Evolutionary conservation across 257 asterid species (phyloP), one percentile per base, ranked within the genome.

Genomic region (Fraxinus quadrangulata): DNA sequence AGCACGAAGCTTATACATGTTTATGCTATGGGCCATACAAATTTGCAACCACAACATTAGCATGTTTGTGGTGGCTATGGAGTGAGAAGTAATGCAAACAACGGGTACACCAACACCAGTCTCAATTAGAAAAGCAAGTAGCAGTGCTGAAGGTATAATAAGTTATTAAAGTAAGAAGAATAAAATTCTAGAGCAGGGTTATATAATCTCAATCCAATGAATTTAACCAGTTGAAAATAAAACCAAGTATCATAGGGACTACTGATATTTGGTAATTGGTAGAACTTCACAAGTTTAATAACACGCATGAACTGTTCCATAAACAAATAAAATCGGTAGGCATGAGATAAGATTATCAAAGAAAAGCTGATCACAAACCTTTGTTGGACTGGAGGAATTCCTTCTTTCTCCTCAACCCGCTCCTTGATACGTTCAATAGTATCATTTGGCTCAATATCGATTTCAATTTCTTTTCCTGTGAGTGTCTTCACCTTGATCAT

Each of bases 401-500:
- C 96, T 83, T 89, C 96, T 77, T 91, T 91, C 90, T 91, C 96
- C 85, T 89, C 92, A 33, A 89, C 90, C 65, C 92, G 87, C 80
- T 89, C 96, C 87, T 91, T 91, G 28, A 91, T 85, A 75, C 92
- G 82, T 75, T 89, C 92, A 59, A 91, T 86, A 65, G 96, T 91
- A 76, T 91, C 94, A n/a, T 81, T 86, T 13, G 89, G 96, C 81
- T 91, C 96, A 26, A 91, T 88, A 67, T 90, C 96, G 6, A 87
- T 87, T 79, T 89, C 93, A 67, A 87, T 89, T 80, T 90, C 93
- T 78, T 90, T 89, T 34, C 96, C 93, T 23, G 92, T 85, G 71
- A 90, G 90, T 77, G 92, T 90, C 76, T 90, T 89, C 45, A 90
- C 93, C 88, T 90, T 90, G 85, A 90, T 90, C 96, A 89, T 88